Evolutionary conservation across 2,329 filamentous ascomycete species (phyloP).

Genomic region (Aureobasidium sp.): DNA sequence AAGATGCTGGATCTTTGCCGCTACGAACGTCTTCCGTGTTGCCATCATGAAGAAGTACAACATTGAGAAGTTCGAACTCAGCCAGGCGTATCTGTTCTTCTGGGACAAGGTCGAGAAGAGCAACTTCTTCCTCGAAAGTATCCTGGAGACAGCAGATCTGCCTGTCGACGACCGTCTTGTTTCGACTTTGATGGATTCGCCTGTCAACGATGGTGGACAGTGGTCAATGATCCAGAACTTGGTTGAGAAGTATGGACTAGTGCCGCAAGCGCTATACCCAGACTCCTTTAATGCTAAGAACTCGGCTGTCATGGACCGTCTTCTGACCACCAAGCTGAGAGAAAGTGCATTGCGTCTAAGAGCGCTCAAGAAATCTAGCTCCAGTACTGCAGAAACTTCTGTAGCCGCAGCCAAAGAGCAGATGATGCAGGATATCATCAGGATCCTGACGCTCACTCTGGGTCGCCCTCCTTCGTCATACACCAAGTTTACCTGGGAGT

Average conservation of each 20-base stretch:
- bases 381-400: conserved; percentile 30
- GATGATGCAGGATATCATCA: conserved; percentile 74
- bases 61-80: conserved; percentile 74
- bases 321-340: conserved; percentile 79
- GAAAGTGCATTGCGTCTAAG: conserved; percentile 72
- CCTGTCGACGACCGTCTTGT: conserved; percentile 67
- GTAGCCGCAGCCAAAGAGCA: conserved; percentile 54
- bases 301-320: conserved; percentile 60
- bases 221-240: conserved; percentile 90
- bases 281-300: conserved; percentile 73
- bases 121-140: conserved; percentile 81
- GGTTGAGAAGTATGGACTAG: conserved; percentile 75
- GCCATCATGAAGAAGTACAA: conserved; percentile 78
- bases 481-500: conserved; percentile 72
- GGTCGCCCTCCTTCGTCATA: conserved; percentile 68
- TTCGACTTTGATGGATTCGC: conserved; percentile 58
- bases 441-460: conserved; percentile 73
- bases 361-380: conserved; percentile 39
- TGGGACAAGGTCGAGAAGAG: conserved; percentile 92
- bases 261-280: conserved; percentile 73
- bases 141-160: conserved; percentile 65
- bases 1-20: conserved; percentile 86
- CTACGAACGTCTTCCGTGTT: conserved; percentile 87
- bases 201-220: conserved; percentile 75
- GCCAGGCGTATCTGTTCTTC: conserved; percentile 81